Evolutionary conservation across 495 filamentous ascomycete genomes (phyloP), one percentile per base, ranked within the genome.

Genomic region (Pyrenula massariospora): DNA sequence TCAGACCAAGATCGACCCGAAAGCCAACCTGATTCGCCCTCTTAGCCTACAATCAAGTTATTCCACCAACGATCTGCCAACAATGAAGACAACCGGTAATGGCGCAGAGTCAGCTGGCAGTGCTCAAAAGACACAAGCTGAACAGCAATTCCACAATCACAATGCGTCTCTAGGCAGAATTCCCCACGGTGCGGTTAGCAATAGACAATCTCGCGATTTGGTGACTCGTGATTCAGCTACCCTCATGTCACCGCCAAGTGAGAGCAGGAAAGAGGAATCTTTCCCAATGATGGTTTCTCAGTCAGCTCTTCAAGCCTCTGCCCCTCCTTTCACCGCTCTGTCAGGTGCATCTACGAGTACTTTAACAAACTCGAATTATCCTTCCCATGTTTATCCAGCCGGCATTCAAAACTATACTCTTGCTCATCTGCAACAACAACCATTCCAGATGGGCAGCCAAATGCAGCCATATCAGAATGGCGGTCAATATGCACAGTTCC

Each of bases 51-150:
- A 91, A 68, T 83, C 87, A 2, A 96, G 92, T 1, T 96, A 88
- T 70, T 96, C 93, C 1, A 84, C 90, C 21, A 88, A 84, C 66
- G 93, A 96, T 62, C 73, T 96, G 2, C 87, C 92, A n/a, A 95
- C 91, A 1, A 73, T 89, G 60, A 93, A 91, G 75, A 82, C 70
- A 24, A 73, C 75, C 51, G n/a, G n/a, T n/a, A 42, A 42, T 42
- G 31, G 31, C 15, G 31, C 8, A 8, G 31, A 42, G 15, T 65
- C 67, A 66, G 70, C 42, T 63, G 68, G 65, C n/a, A 70, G 71
- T 51, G 64, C 70, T 62, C 75, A 80, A 47, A 86, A 84, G 59
- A 81, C 83, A 10, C 74, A 81, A 59, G 83, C 86, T 31, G 85
- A 93, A 65, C 83, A 89, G 65, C 83, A 85, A 57, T 79, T 91